Conservation (phyloP, 179 eudicot species). For the Patellifolia procumbens region DNA sequence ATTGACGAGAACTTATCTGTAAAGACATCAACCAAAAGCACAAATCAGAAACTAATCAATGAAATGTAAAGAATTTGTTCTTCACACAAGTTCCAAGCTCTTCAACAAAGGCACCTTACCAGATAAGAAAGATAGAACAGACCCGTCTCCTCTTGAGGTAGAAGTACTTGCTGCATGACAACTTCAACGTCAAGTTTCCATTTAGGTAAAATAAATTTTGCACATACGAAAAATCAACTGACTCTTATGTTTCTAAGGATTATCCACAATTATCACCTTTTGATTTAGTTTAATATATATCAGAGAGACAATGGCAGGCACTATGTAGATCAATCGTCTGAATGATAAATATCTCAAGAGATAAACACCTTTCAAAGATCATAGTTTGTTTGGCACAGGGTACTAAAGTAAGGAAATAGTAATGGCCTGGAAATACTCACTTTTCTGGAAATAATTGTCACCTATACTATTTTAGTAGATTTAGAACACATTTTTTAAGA, state of each 20-base stretch:
- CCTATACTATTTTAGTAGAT: too few species aligned
- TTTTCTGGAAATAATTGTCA: too few species aligned
- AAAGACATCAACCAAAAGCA: neutral
- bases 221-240: neutral
- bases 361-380: too few species aligned
- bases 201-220: neutral
- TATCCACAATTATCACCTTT: neutral
- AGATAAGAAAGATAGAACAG: conserved; percentile 12
- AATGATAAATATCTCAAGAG: too few species aligned
- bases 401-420: too few species aligned
- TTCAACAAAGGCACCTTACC: conserved; percentile 6
- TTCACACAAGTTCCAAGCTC: neutral
- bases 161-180: neutral
- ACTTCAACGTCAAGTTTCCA: neutral
- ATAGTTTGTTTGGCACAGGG: too few species aligned
- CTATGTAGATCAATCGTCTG: too few species aligned
- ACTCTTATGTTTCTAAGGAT: neutral
- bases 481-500: too few species aligned
- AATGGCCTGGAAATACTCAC: too few species aligned
- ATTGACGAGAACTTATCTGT: conserved; percentile 11
- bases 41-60: neutral
- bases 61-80: neutral
- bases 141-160: neutral
- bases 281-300: neutral
- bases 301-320: too few species aligned